Conservation (phyloP, 1,284 basidiomycete species). For the Austropuccinia psidii region DNA sequence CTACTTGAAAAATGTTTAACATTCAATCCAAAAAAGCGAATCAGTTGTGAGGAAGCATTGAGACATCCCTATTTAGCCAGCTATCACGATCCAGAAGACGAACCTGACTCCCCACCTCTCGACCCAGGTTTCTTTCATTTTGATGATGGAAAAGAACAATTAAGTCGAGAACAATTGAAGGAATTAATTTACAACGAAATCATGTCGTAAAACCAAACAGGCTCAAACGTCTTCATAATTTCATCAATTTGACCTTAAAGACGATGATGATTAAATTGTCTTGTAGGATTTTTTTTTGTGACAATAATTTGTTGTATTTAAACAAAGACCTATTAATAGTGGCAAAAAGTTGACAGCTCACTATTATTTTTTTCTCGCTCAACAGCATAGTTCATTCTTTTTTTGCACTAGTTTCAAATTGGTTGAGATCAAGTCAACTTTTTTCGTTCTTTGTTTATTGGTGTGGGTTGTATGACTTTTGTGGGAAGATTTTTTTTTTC, state of each 20-base stretch:
- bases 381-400: background rate
- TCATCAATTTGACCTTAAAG: background rate
- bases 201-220: constrained; percentile 26
- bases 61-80: constrained; percentile 42
- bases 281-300: no score
- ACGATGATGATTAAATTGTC: background rate
- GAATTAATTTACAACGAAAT: constrained; percentile 29
- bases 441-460: no score
- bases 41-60: constrained; percentile 43
- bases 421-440: no score
- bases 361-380: background rate
- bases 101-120: constrained; percentile 60
- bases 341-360: background rate
- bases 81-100: constrained; percentile 43
- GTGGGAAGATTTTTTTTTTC: no score
- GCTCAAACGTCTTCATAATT: no score
- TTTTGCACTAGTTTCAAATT: no score
- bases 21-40: constrained; percentile 46
- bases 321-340: background rate
- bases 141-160: constrained; percentile 54
- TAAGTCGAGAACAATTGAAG: constrained; percentile 52
- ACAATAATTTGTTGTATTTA: background rate
- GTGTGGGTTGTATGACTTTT: no score
- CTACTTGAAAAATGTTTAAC: constrained; percentile 71
- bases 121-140: constrained; percentile 85